Evolutionary conservation across 1,284 basidiomycete species (phyloP), one percentile per base, ranked within the genome.

Genomic region (Pyrrhoderma lamaoense): DNA sequence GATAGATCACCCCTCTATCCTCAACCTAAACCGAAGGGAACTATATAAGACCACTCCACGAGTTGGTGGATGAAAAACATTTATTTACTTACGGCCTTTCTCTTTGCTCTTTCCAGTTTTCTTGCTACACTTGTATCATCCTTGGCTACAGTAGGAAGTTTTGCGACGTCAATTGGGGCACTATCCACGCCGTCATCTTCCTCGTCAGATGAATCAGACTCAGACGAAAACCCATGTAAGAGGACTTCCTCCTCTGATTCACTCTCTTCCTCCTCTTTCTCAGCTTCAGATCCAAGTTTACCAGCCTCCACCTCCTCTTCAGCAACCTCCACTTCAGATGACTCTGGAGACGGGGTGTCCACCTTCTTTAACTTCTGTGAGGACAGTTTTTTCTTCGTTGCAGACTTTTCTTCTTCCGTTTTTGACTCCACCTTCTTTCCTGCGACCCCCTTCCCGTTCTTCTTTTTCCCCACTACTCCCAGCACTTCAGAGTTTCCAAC

Each of bases 1-100:
- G 76, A 72, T 84, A 95, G 23, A 99, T 66, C 0, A 95, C 91
- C n/a, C 93, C 95, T 44, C 77, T 76, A 59, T 90, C 82, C 56
- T 76, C 77, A 13, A 74, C 73, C 86, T 89, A 60, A 7, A 47
- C n/a, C n/a, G n/a, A n/a, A n/a, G n/a, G n/a, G n/a, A n/a, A n/a
- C n/a, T n/a, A n/a, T n/a, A n/a, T n/a, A n/a, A n/a, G n/a, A n/a
- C n/a, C n/a, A n/a, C n/a, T n/a, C n/a, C n/a, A n/a, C n/a, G 7
- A 27, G 4, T 18, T 8, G 13, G 11, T 19, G 44, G 31, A 52
- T 27, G 25, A 51, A 40, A 31, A 31, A 51, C 23, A 40, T 31
- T 31, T 11, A 5, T 5, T 31, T 50, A 72, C 83, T 52, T 60
- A 92, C 92, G 57, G 79, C 81, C 65, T 85, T 77, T 61, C 79